These are phyloP conservation scores for Bertia moriformis DNA, from an alignment of 2,329 filamentous ascomycete genomes.

Conservation along the genomic window DNA sequence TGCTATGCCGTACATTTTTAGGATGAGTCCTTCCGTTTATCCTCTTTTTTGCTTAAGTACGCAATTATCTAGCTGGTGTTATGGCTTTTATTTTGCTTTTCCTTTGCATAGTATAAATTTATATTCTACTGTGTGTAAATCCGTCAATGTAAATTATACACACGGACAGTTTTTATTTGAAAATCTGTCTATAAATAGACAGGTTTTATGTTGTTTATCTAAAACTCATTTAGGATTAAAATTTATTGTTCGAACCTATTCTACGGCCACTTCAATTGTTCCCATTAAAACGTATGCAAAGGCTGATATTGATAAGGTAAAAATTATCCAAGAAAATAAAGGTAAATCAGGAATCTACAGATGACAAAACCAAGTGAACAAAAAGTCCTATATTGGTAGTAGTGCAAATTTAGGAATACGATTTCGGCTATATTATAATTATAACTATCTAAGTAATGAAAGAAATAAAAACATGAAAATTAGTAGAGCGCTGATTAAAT, in stretches of 20 bases:
- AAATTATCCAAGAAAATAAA: background rate
- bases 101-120: background rate
- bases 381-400: background rate
- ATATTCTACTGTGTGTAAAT: background rate
- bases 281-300: background rate
- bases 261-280: background rate
- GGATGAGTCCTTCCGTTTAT: background rate
- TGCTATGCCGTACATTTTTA: background rate
- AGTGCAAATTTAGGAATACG: background rate
- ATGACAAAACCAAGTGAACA: background rate
- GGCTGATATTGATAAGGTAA: background rate
- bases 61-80: background rate
- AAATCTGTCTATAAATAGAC: background rate
- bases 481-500: background rate
- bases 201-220: background rate
- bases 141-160: background rate
- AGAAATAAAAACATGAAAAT: background rate
- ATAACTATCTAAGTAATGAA: background rate
- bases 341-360: background rate
- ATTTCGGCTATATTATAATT: background rate
- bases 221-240: background rate
- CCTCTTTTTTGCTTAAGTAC: background rate
- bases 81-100: background rate
- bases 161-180: background rate
- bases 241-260: background rate